Evolutionary conservation across 306 rosid genomes (phyloP).

Genomic region (Cotoneaster glaucophyllus): DNA sequence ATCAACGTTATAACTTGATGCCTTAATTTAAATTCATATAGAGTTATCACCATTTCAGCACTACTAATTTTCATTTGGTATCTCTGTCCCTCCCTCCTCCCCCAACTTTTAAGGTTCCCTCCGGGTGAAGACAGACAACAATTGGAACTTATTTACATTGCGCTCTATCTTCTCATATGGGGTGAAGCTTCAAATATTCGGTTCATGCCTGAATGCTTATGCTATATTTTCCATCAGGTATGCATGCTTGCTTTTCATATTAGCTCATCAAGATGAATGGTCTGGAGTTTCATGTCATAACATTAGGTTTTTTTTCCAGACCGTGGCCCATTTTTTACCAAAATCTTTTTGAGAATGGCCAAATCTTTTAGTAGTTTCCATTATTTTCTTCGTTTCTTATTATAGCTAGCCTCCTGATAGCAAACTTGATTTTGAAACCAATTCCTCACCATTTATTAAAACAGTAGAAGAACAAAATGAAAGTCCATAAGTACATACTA

Average conservation of each 20-base stretch:
- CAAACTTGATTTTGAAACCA: neutral
- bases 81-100: slow-evolving; percentile 4
- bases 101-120: slow-evolving; percentile 41
- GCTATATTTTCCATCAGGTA: slow-evolving; percentile 93
- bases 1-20: slow-evolving; percentile 9
- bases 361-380: neutral
- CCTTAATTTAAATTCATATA: neutral
- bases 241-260: slow-evolving; percentile 17
- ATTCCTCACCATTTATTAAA: neutral
- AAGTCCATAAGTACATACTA: too few relatives aligned
- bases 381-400: neutral
- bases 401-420: neutral
- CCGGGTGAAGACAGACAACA: slow-evolving; percentile 38
- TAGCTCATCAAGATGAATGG: slow-evolving; percentile 7
- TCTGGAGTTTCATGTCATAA: neutral
- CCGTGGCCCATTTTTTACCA: too few relatives aligned
- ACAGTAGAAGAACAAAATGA: neutral
- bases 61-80: slow-evolving; percentile 10
- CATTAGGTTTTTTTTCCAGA: too few relatives aligned
- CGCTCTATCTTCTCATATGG: slow-evolving; percentile 96
- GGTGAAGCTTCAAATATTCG: slow-evolving; percentile 99
- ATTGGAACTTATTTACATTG: slow-evolving; percentile 66
- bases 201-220: slow-evolving; percentile 97
- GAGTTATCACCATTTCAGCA: neutral
- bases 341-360: too few relatives aligned